Base-by-base conservation (phyloP, 306 rosid genomes). In the Senna siamea region DNA sequence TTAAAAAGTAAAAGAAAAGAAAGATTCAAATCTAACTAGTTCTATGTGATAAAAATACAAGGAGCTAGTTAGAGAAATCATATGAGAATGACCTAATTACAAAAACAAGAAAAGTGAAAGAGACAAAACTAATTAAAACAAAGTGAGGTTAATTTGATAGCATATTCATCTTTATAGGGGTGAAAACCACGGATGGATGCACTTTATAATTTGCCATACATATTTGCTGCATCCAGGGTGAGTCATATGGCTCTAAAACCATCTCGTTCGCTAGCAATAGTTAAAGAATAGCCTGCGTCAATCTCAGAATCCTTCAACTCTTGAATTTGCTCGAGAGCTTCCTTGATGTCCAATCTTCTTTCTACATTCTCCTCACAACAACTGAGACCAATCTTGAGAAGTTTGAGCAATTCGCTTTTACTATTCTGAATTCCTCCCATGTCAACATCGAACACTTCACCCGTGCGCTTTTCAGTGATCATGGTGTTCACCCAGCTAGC, bases 291-390 rank as follows among this genome's bases (percentile, higher is more conserved):
- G 2, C 79, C 79, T 40, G 79, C 84, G 41, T 50, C 79, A 15
- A 14, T 69, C 13, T 65, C 86, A n/a, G 50, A 82, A 35, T 85
- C 89, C 15, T 69, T 83, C 57, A 95, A 71, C 41, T 84, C 88
- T 65, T 87, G 87, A 58, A 95, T 90, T 76, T 81, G 80, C n/a
- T 71, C 77, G 13, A 85, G 75, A 67, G 78, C 92, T 59, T 88
- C 96, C 55, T 78, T 79, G 37, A 95, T 74, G 70, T 88, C 96
- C 62, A 88, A 44, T 53, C 98, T 87, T 63, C 93, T 88, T 18
- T 90, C 98, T 75, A 87, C 86, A 17, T 92, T 93, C 85, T 86
- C 98, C 81, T 95, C 97, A 57, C 99, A 95, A 66, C 99, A 95
- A 72, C 92, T 85, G 57, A 95, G 62, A 6, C 92, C 99, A 52